Conservation (phyloP, 805 yeast species). For the Candida odintsovae region DNA sequence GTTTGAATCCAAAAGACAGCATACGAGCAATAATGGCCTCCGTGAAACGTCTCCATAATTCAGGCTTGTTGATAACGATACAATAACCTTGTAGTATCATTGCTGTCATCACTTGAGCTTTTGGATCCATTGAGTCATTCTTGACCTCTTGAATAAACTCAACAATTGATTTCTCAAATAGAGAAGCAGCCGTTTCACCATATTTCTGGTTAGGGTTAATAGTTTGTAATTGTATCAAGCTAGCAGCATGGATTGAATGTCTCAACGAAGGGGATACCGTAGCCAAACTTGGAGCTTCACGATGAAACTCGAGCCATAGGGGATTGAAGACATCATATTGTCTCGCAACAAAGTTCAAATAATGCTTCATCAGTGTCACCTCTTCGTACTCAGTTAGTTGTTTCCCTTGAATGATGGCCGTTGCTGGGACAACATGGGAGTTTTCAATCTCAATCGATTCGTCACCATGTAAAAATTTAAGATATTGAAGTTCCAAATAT, state of each 20-base stretch:
- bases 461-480: background rate
- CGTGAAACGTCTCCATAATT: background rate
- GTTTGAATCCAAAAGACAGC: background rate
- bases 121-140: background rate
- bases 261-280: constrained; percentile 2
- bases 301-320: background rate
- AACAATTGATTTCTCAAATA: constrained; percentile 4
- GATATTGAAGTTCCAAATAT: background rate
- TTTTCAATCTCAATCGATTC: background rate
- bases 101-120: background rate
- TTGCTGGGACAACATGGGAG: background rate
- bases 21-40: background rate
- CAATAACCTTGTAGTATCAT: background rate
- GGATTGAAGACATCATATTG: constrained; percentile 3
- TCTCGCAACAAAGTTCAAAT: background rate
- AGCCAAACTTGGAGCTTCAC: constrained; percentile 1
- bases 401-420: background rate
- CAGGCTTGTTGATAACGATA: background rate
- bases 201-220: too few species aligned
- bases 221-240: constrained; percentile 1
- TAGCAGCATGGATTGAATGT: constrained; percentile 5
- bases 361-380: constrained; percentile 4
- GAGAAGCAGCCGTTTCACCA: background rate
- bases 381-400: constrained; percentile 3
- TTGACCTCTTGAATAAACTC: constrained; percentile 1